These are phyloP conservation scores for Spizellomyces sp. DNA, from an alignment of 192 early-diverging fungal species.

Conservation along the genomic window DNA sequence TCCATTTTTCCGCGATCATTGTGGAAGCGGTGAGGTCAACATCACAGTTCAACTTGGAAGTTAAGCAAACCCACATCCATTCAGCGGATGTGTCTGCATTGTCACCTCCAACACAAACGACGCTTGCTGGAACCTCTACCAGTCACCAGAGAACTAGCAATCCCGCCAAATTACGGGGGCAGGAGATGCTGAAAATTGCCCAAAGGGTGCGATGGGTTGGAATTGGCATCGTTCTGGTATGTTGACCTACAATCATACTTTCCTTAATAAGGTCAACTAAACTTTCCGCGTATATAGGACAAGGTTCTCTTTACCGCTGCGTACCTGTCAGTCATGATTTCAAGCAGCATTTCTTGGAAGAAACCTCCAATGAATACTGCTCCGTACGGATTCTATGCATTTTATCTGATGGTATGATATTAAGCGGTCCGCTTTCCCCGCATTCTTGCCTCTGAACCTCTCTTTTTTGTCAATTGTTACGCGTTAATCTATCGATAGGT, in stretches of 20 bases:
- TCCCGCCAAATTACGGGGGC: constrained; percentile 9
- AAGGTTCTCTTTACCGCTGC: constrained; percentile 19
- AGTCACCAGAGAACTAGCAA: background rate
- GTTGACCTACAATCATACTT: background rate
- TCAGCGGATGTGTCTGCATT: background rate
- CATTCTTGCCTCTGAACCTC: background rate
- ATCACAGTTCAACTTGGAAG: background rate
- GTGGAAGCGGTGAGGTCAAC: constrained; percentile 16
- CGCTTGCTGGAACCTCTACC: background rate
- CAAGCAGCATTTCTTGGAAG: constrained; percentile 1
- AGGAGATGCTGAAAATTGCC: constrained; percentile 21
- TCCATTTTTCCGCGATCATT: constrained; percentile 20
- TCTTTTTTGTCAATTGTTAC: background rate
- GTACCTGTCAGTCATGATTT: constrained; percentile 19
- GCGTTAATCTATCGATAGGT: background rate
- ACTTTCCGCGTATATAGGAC: background rate
- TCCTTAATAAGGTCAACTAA: background rate
- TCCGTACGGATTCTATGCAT: constrained; percentile 26
- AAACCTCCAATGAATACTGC: background rate
- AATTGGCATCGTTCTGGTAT: constrained; percentile 8
- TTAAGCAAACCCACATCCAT: background rate
- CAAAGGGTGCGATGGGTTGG: constrained; percentile 23
- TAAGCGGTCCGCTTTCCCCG: too few relatives aligned
- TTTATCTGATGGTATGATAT: constrained; percentile 10
- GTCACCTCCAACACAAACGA: background rate